A percentile compares a stretch with the other conserved stretches of the same genome.
Evolutionary conservation across 805 yeast species (phyloP).

Genomic region (Diddensiella santjacobensis): DNA sequence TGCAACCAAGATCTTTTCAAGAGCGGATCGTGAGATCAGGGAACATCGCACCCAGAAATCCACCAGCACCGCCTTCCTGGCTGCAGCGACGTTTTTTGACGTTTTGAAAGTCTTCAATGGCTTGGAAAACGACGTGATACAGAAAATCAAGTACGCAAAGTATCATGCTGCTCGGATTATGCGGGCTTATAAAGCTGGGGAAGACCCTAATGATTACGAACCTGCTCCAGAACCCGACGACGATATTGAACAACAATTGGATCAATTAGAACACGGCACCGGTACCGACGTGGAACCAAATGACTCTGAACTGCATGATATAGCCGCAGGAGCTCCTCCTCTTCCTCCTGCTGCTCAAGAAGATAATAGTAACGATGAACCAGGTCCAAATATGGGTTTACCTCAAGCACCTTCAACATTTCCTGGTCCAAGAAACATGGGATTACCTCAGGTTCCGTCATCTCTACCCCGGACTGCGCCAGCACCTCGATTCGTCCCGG

Average conservation of each 20-base stretch:
- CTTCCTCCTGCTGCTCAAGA: constrained; percentile 1
- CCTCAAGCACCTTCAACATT: constrained; percentile 7
- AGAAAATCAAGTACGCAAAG: constrained; percentile 57
- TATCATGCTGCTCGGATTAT: constrained; percentile 59
- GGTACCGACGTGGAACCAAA: constrained; percentile 7
- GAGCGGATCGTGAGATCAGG: constrained; percentile 46
- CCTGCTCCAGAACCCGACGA: constrained; percentile 22
- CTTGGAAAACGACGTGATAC: constrained; percentile 33
- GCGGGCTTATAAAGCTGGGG: constrained; percentile 44
- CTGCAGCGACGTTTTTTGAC: constrained; percentile 52
- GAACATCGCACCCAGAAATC: constrained; percentile 40
- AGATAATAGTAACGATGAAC: background rate
- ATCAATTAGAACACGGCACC: background rate
- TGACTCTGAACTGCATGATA: constrained; percentile 7
- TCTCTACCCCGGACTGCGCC: constrained; percentile 11
- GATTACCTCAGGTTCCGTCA: constrained; percentile 5
- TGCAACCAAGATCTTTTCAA: constrained; percentile 54
- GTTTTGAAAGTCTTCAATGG: constrained; percentile 42
- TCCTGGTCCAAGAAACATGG: constrained; percentile 6
- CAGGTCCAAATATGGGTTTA: background rate
- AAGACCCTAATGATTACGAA: constrained; percentile 56
- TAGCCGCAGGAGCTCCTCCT: background rate
- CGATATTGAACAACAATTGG: background rate
- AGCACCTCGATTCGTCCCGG: constrained; percentile 16
- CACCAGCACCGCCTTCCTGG: constrained; percentile 52